A percentile compares a stretch with the other conserved stretches of the same genome.
These are phyloP conservation scores for Ogataea naganishii DNA, from an alignment of 805 yeast species.

Conservation along the genomic window DNA sequence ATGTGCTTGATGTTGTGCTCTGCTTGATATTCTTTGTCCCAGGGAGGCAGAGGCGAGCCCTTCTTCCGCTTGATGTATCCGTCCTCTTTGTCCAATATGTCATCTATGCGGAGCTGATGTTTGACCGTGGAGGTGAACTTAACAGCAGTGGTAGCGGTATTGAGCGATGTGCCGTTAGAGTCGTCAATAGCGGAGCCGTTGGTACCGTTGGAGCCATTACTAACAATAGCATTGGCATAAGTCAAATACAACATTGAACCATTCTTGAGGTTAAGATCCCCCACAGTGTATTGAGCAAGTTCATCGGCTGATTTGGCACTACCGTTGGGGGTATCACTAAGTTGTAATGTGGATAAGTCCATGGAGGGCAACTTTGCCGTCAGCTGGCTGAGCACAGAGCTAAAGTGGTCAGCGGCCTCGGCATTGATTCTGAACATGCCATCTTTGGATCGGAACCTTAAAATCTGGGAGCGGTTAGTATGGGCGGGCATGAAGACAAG, in stretches of 20 bases:
- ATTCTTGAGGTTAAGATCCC: constrained; percentile 42
- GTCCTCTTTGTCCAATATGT: constrained; percentile 47
- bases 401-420: constrained; percentile 9
- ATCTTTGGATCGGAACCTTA: constrained; percentile 75
- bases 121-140: neutral
- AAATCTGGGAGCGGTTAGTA: constrained; percentile 37
- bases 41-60: constrained; percentile 93
- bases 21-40: constrained; percentile 72
- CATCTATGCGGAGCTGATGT: constrained; percentile 60
- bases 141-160: constrained; percentile 2
- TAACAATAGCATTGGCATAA: constrained; percentile 18
- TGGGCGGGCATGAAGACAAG: constrained; percentile 3
- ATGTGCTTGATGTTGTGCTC: constrained; percentile 77
- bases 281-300: constrained; percentile 21
- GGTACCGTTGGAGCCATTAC: neutral
- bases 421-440: constrained; percentile 68
- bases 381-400: constrained; percentile 17
- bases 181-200: constrained; percentile 3
- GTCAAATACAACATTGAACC: constrained; percentile 50
- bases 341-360: constrained; percentile 20
- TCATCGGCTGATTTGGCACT: constrained; percentile 30
- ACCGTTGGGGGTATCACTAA: constrained; percentile 39
- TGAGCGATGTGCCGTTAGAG: constrained; percentile 1
- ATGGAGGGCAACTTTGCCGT: constrained; percentile 25
- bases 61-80: constrained; percentile 71